These are phyloP conservation scores for Helminthosporium solani DNA, from an alignment of 2,329 filamentous ascomycete genomes.

Conservation along the genomic window DNA sequence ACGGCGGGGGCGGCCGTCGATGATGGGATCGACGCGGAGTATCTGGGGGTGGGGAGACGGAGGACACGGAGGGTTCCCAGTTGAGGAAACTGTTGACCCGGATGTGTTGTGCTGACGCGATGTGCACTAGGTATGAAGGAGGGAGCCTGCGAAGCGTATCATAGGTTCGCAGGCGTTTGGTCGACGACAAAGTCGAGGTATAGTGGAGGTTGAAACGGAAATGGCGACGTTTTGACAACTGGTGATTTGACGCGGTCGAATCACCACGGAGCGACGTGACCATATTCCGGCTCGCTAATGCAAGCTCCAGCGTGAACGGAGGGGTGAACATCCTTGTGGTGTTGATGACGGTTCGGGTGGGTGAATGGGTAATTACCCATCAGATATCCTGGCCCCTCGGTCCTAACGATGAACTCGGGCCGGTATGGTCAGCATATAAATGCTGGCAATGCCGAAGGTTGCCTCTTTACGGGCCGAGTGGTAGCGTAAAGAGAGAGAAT, in stretches of 20 bases:
- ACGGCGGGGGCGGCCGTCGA: neutral
- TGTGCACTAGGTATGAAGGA: neutral
- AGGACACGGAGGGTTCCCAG: slow-evolving; percentile 14
- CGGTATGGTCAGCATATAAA: neutral
- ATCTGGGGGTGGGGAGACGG: slow-evolving; percentile 18
- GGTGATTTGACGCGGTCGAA: neutral
- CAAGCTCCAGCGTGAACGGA: neutral
- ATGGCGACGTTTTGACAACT: slow-evolving; percentile 1
- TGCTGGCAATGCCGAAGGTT: slow-evolving; percentile 1
- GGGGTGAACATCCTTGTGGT: neutral
- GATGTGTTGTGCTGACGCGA: neutral
- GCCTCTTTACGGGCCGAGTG: slow-evolving; percentile 2
- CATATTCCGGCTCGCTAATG: neutral
- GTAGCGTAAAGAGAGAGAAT: neutral
- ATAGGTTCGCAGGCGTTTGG: slow-evolving; percentile 4
- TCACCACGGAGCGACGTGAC: slow-evolving; percentile 6
- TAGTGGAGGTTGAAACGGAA: slow-evolving; percentile 7
- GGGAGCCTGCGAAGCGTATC: neutral
- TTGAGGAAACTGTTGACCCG: slow-evolving; percentile 9
- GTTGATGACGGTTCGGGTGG: slow-evolving; percentile 2
- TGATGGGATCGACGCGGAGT: slow-evolving; percentile 12
- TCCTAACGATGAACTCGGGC: neutral
- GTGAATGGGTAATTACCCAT: slow-evolving; percentile 4
- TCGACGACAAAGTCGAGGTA: neutral
- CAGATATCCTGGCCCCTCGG: neutral